phyloP scores from a whole-genome alignment of 495 filamentous ascomycete species.

The Aspergillus bridgeri region DNA sequence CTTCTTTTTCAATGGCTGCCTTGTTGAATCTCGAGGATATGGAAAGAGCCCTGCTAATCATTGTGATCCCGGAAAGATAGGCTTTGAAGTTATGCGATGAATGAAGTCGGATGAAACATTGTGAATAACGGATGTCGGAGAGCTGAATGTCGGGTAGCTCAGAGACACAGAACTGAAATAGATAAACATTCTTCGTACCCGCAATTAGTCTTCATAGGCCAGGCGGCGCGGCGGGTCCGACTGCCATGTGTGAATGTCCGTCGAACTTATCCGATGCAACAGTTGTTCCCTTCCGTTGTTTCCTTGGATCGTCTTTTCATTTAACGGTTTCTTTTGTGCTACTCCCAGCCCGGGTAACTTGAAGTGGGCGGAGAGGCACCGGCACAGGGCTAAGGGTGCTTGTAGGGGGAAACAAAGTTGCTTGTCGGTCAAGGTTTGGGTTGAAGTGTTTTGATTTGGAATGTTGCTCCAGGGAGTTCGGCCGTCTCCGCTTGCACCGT shows the following conservation, averaged over 20 bases:
- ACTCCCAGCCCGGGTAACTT: background rate
- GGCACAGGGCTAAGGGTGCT: background rate
- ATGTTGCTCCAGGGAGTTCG: conserved; percentile 83
- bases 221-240: background rate
- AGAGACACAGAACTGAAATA: conserved; percentile 22
- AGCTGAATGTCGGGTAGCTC: conserved; percentile 6
- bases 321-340: background rate
- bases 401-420: background rate
- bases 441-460: conserved; percentile 88
- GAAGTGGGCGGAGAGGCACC: background rate
- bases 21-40: conserved; percentile 12
- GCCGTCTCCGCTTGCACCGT: conserved; percentile 84
- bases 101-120: conserved; percentile 21
- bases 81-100: conserved; percentile 34
- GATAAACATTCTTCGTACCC: conserved; percentile 14
- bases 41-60: conserved; percentile 40
- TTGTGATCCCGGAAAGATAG: conserved; percentile 43
- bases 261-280: background rate
- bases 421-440: conserved; percentile 45
- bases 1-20: conserved; percentile 11
- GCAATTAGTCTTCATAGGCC: background rate
- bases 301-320: no score
- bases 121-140: background rate
- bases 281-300: background rate
- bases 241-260: background rate